Evolutionary conservation across 2,329 filamentous ascomycete species (phyloP), one percentile per base, ranked within the genome.

Genomic region (Fragosphaeria purpurea): DNA sequence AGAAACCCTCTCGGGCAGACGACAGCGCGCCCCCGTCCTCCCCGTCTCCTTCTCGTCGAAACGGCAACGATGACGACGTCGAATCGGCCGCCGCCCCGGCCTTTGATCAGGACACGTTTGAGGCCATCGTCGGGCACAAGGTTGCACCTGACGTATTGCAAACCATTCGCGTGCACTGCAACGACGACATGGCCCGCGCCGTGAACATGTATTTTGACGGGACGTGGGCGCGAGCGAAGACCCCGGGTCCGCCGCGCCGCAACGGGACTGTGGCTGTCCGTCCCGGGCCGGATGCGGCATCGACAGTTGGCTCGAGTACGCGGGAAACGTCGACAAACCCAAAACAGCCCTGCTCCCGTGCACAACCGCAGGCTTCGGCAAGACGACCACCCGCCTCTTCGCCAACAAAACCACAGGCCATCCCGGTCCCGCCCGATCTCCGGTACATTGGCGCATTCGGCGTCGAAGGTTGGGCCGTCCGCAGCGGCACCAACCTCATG

Each of bases 391-490:
- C 31, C 6, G 7, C 31, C 10, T 7, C 31, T 5, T 9, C 31
- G 4, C 30, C 42, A 22, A 31, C 8, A n/a, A n/a, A 38, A 32
- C 9, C 50, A 12, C 47, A 13, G 4, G 13, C n/a, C 6, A 50
- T 35, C 56, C n/a, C 49, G 13, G 35, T 37, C 7, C 35, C 31
- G 59, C 54, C 5, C 67, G 70, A 50, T 69, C 72, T 0, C 60
- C 69, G 93, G 60, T 98, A 97, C 60, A 79, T 97, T 54, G 93
- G 93, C 13, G 88, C 89, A 0, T 93, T 97, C 66, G 93, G 93
- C 7, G 89, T 87, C 5, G 88, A 85, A 49, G 93, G 84, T 5
- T 98, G 93, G 93, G 83, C 88, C 6, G 97, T 91, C 4, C 81
- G 83, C 59, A 96, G 88, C 64, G 91, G 91, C 0, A 70, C 69